Evolutionary conservation across 1,284 basidiomycete genomes (phyloP), one percentile per base, ranked within the genome.

Genomic region (Pseudozyma pruni): DNA sequence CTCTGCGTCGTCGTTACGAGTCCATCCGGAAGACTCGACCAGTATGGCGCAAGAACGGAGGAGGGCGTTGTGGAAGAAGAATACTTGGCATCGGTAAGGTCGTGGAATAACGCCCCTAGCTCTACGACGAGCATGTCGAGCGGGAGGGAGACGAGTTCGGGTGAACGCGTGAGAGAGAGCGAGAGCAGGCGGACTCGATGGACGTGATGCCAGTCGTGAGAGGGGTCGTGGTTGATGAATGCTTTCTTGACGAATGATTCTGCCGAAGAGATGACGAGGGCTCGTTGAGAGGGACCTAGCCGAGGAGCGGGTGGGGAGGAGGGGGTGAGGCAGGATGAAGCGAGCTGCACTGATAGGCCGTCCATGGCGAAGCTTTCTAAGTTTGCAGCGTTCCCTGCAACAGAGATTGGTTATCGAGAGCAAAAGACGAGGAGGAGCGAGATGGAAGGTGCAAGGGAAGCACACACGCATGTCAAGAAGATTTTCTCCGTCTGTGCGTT

Each of bases 141-240:
- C 1, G 19, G 38, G 3, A 3, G 25, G 4, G 29, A 0, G 11
- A 20, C 20, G 35, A 76, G 10, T 14, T 56, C 53, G 88, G 76
- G 8, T 84, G 84, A 29, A 83, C 84, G 14, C 89, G 92, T 49
- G 42, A 95, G 86, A 5, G 85, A 83, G 17, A 94, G 77, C 0
- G 92, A 90, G 1, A 90, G 90, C 61, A 86, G 88, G 44, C 92
- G 86, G 17, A 94, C 93, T 67, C 93, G 89, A 70, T 91, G 86
- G 11, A 94, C 92, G n/a, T 96, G 94, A 67, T 89, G 89, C 73
- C 87, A 89, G 83, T 96, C 93, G 81, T 96, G 94, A 16, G 91
- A 93, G 1, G 92, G 90, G 80, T 95, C 94, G 81, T 93, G 93
- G 70, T 88, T 9, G 3, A 42, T 44, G 17, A 94, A 93, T 1